phyloP scores from a whole-genome alignment of 306 rosid genomes.

The Purshia tridentata region DNA sequence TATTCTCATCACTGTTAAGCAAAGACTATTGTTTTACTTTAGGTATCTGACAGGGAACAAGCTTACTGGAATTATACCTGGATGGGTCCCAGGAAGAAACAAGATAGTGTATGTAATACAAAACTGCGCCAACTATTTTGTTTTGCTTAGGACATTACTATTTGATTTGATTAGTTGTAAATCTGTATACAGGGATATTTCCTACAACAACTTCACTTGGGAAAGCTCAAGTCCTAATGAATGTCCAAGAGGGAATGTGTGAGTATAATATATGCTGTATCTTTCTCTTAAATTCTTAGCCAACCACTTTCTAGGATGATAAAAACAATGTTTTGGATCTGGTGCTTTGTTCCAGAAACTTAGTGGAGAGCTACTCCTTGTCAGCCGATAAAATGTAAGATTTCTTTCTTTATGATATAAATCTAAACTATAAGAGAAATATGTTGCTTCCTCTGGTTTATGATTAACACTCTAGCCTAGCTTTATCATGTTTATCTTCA shows the following conservation, averaged over 20 bases:
- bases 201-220: conserved; percentile 78
- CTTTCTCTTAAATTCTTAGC: not conserved
- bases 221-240: conserved; percentile 62
- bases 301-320: conserved; percentile 1
- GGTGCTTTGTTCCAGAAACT: conserved; percentile 59
- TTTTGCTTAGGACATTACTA: not conserved
- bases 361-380: conserved; percentile 77
- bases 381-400: conserved; percentile 59
- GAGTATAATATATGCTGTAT: conserved; percentile 37
- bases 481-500: not conserved
- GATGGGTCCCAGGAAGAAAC: conserved; percentile 56
- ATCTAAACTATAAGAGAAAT: not conserved
- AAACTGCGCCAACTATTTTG: not conserved
- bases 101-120: conserved; percentile 48
- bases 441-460: conserved; percentile 19
- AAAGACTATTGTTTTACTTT: conserved; percentile 13
- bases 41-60: conserved; percentile 80
- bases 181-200: conserved; percentile 71
- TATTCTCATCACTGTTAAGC: conserved; percentile 7
- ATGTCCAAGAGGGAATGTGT: conserved; percentile 77
- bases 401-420: conserved; percentile 3
- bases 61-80: conserved; percentile 67
- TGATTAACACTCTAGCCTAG: conserved; percentile 3
- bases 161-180: conserved; percentile 9
- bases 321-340: conserved; percentile 21